A percentile compares a stretch with the other conserved stretches of the same genome.
These are phyloP conservation scores for Ampelocalamus luodianensis DNA, from an alignment of 176 grass and related monocot genomes.

Conservation along the genomic window DNA sequence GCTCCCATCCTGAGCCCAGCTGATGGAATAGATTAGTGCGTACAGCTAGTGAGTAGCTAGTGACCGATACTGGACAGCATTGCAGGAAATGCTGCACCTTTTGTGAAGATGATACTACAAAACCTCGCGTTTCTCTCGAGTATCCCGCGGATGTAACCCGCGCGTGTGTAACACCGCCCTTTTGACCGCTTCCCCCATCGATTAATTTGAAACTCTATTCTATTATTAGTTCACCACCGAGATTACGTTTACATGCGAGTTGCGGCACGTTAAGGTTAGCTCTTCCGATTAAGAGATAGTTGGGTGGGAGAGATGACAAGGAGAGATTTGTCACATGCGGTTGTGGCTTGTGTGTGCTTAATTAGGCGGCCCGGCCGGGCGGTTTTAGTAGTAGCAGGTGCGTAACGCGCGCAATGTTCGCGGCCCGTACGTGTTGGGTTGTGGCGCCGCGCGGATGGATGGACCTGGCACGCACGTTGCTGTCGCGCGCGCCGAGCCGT, in stretches of 20 bases:
- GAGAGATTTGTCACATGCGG: conserved; percentile 34
- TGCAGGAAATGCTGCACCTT: conserved; percentile 87
- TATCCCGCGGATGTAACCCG: conserved; percentile 41
- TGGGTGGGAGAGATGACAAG: conserved; percentile 1
- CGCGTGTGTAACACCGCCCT: conserved; percentile 15
- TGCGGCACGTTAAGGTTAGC: background rate
- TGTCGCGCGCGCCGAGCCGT: conserved; percentile 25
- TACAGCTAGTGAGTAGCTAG: conserved; percentile 31
- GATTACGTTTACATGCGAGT: background rate
- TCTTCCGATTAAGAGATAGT: background rate
- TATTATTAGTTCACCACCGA: no score
- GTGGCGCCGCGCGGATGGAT: background rate
- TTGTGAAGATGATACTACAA: conserved; percentile 58
- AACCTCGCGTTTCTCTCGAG: conserved; percentile 45
- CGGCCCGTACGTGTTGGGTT: conserved; percentile 9
- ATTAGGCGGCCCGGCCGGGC: conserved; percentile 22
- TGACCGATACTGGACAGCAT: conserved; percentile 70
- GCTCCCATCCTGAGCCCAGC: conserved; percentile 7
- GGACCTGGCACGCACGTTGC: conserved; percentile 14
- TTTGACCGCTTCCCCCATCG: conserved; percentile 13
- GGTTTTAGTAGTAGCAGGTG: background rate
- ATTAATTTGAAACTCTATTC: background rate
- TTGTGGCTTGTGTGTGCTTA: background rate
- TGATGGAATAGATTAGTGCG: conserved; percentile 56
- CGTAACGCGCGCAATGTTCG: background rate